Base-by-base conservation (phyloP, 164 flowering plant genomes). In the Umbilicus rupestris region DNA sequence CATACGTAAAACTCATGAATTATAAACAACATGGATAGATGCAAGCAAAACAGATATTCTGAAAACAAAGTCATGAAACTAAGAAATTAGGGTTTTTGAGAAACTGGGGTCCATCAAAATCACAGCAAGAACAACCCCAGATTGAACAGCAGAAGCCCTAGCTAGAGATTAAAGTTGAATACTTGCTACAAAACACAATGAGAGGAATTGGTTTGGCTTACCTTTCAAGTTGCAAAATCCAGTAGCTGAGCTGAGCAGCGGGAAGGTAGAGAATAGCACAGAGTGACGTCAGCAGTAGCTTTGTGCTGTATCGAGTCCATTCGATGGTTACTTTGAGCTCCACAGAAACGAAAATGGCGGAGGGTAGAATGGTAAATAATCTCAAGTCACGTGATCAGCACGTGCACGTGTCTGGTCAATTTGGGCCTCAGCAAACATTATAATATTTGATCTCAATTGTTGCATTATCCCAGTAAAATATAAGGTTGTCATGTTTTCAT, bases 91-190 rank as follows among this genome's bases (percentile, higher is more conserved):
- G 58, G 30, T 1, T 22, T 7, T 52, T 22, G 31, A 24, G 58
- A 9, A 52, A 52, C 11, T 52, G 58, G 58, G 58, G 14, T 26
- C 30, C 16, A 52, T 52, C 58, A 52, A 52, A 52, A 52, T 52
- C 29, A 24, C 11, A 22, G 14, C 12, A 9, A 24, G 9, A 9
- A 24, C 3, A 52, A 22, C 22, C 58, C 58, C 58, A 20, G 24
- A 22, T 26, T 26, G 58, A 52, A 52, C 9, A 6, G 29, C 29
- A 12, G 29, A 52, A 3, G 29, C 28, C 24, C 2, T 4, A 24
- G 58, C 29, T 1, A 52, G 58, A 15, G 58, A 41, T 52, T 52
- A 11, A 22, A 16, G 8, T 52, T 22, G 29, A 7, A 24, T 20
- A 26, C 6, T 17, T 5, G 11, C 29, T 26, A n/a, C 29, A 52